A percentile compares a stretch with the other conserved stretches of the same genome.
These are phyloP conservation scores for Geotrichum klebahnii DNA, from an alignment of 1,139 yeast genomes.

Conservation along the genomic window DNA sequence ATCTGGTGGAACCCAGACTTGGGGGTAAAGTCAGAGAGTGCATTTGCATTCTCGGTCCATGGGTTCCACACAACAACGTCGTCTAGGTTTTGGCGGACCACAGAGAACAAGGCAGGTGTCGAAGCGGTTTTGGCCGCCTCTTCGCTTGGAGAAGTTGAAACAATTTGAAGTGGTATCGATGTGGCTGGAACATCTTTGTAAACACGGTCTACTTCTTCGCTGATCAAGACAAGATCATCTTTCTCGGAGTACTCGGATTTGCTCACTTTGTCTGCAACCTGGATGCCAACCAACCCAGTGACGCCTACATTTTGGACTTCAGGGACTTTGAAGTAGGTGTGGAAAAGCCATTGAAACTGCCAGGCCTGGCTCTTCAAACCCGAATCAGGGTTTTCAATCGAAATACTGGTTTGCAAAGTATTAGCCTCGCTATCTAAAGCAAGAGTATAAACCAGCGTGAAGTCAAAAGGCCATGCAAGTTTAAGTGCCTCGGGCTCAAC, in stretches of 20 bases:
- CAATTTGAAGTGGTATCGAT: slow-evolving; percentile 44
- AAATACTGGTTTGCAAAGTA: slow-evolving; percentile 61
- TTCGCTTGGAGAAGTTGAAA: too few species aligned
- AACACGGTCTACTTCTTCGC: slow-evolving; percentile 79
- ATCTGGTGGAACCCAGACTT: slow-evolving; percentile 75
- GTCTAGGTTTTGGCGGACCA: slow-evolving; percentile 60
- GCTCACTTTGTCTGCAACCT: slow-evolving; percentile 70
- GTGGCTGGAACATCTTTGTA: slow-evolving; percentile 52
- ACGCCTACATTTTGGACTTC: slow-evolving; percentile 77
- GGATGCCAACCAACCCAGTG: slow-evolving; percentile 66
- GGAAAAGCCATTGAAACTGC: slow-evolving; percentile 93
- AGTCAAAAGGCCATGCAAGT: slow-evolving; percentile 66
- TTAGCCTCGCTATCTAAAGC: slow-evolving; percentile 48
- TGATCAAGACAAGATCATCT: slow-evolving; percentile 66
- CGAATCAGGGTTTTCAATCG: slow-evolving; percentile 65
- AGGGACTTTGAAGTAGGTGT: slow-evolving; percentile 73
- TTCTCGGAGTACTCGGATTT: slow-evolving; percentile 57
- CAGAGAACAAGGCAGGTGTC: slow-evolving; percentile 60
- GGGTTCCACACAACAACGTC: slow-evolving; percentile 98
- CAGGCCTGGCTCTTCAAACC: slow-evolving; percentile 41
- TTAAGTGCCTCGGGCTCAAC: slow-evolving; percentile 48
- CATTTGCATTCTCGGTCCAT: slow-evolving; percentile 74
- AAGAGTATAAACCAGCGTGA: slow-evolving; percentile 70
- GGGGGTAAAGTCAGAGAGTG: slow-evolving; percentile 86
- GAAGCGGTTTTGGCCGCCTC: too few species aligned